phyloP scores from a whole-genome alignment of 495 filamentous ascomycete genomes.

The Trichoderma gamsii region DNA sequence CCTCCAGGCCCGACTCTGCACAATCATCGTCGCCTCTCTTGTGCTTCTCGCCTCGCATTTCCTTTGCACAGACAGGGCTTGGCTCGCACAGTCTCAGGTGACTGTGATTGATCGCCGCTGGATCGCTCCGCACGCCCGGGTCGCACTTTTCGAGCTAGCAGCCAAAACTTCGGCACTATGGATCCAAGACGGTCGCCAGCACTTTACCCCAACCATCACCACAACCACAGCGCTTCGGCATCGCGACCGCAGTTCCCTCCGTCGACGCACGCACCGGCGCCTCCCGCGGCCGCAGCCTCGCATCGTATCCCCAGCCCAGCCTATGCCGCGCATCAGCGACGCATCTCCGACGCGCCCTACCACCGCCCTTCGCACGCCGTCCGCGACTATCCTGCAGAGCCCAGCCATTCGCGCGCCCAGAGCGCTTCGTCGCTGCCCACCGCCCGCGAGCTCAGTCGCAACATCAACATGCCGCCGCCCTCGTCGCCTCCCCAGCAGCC shows the following conservation, averaged over 20 bases:
- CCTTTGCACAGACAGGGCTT: neutral
- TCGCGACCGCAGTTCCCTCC: constrained; percentile 29
- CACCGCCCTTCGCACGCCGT: constrained; percentile 37
- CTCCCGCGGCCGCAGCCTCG: neutral
- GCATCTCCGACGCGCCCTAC: constrained; percentile 47
- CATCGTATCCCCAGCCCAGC: constrained; percentile 23
- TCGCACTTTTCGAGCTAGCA: constrained; percentile 11
- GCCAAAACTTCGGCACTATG: constrained; percentile 18
- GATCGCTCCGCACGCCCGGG: constrained; percentile 4
- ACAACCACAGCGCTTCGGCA: constrained; percentile 27
- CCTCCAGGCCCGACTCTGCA: neutral
- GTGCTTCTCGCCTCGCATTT: neutral
- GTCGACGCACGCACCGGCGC: constrained; percentile 20
- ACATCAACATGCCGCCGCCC: constrained; percentile 49
- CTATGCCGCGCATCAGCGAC: constrained; percentile 44
- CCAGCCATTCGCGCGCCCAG: constrained; percentile 45
- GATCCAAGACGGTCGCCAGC: constrained; percentile 31
- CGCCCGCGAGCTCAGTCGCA: constrained; percentile 39
- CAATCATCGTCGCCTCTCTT: neutral
- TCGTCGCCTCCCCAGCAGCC: constrained; percentile 42
- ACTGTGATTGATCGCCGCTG: neutral
- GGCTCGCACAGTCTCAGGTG: neutral
- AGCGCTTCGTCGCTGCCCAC: constrained; percentile 47
- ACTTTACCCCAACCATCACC: constrained; percentile 26
- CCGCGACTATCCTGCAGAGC: constrained; percentile 28